Percentiles rank a stretch among this genome's conserved stretches.
Conservation (phyloP, 768 basidiomycete species). For the Trametes maxima region DNA sequence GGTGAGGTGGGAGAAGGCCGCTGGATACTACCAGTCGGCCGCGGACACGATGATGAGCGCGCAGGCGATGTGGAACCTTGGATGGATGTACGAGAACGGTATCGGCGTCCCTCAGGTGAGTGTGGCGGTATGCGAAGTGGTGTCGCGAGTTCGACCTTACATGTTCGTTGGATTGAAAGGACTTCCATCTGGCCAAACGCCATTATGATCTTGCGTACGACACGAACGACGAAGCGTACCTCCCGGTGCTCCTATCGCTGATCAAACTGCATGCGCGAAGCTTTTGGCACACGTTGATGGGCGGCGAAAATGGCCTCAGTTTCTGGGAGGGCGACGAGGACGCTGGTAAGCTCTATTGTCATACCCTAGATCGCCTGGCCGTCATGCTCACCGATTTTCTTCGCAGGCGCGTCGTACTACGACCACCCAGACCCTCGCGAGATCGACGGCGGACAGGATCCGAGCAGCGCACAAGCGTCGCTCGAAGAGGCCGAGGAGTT, state of each 20-base stretch:
- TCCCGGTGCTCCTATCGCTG: slow-evolving; percentile 84
- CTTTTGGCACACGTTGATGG: slow-evolving; percentile 68
- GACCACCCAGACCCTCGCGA: slow-evolving; percentile 21
- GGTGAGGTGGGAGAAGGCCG: slow-evolving; percentile 83
- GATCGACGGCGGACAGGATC: slow-evolving; percentile 23
- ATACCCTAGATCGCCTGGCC: neutral
- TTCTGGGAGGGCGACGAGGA: slow-evolving; percentile 66
- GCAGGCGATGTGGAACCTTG: slow-evolving; percentile 96
- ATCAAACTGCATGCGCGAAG: slow-evolving; percentile 81
- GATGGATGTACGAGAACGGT: slow-evolving; percentile 99
- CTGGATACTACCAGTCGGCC: slow-evolving; percentile 91
- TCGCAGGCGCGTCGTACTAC: slow-evolving; percentile 21
- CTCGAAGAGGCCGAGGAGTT: slow-evolving; percentile 30
- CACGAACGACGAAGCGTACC: slow-evolving; percentile 85
- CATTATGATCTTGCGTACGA: slow-evolving; percentile 91
- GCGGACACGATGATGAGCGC: slow-evolving; percentile 92
- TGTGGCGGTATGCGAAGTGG: neutral
- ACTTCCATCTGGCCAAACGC: slow-evolving; percentile 95
- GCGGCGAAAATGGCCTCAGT: slow-evolving; percentile 67
- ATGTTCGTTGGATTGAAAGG: slow-evolving; percentile 45
- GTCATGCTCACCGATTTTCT: neutral
- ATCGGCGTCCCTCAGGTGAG: slow-evolving; percentile 84
- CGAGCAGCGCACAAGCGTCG: slow-evolving; percentile 3
- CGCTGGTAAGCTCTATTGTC: slow-evolving; percentile 40
- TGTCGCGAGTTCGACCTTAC: neutral